These are phyloP conservation scores for Boletus subparvulus DNA, from an alignment of 768 basidiomycete genomes.

Conservation along the genomic window DNA sequence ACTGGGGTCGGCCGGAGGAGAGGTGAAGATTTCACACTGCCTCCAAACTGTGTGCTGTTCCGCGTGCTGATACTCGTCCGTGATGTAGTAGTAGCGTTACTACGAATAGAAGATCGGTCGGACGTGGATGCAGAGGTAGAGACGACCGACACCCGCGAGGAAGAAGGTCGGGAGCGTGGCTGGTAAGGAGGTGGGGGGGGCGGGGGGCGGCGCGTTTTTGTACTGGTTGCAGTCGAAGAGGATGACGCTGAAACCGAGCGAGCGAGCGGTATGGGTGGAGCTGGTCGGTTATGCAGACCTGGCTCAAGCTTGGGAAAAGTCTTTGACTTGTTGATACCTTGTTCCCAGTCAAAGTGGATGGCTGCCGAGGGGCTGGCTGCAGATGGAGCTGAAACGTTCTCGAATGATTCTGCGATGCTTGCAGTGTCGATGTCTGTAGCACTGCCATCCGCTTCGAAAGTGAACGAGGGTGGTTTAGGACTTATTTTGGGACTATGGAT, in stretches of 20 bases:
- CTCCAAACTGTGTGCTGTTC: conserved; percentile 25
- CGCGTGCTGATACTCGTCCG: conserved; percentile 40
- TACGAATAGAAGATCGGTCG: conserved; percentile 64
- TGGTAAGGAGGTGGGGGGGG: conserved; percentile 37
- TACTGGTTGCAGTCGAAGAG: conserved; percentile 37
- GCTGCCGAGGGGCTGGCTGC: conserved; percentile 53
- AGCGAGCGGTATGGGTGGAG: conserved; percentile 29
- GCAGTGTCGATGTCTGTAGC: conserved; percentile 46
- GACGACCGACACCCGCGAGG: conserved; percentile 38
- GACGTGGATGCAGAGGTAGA: conserved; percentile 46
- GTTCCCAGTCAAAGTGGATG: conserved; percentile 52
- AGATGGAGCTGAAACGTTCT: conserved; percentile 59
- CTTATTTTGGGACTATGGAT: conserved; percentile 2
- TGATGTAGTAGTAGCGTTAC: conserved; percentile 40
- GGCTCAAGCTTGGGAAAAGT: conserved; percentile 33
- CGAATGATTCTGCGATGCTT: conserved; percentile 72
- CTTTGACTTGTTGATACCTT: conserved; percentile 38
- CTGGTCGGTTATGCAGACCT: conserved; percentile 49
- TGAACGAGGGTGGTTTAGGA: conserved; percentile 45
- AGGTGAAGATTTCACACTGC: conserved; percentile 27
- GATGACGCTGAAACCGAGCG: conserved; percentile 38
- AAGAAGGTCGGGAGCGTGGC: conserved; percentile 30
- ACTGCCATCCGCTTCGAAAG: conserved; percentile 41
- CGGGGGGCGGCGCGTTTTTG: conserved; percentile 40
- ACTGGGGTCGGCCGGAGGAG: conserved; percentile 62